phyloP scores from a whole-genome alignment of 2,329 filamentous ascomycete genomes.

The Diatrype stigma region DNA sequence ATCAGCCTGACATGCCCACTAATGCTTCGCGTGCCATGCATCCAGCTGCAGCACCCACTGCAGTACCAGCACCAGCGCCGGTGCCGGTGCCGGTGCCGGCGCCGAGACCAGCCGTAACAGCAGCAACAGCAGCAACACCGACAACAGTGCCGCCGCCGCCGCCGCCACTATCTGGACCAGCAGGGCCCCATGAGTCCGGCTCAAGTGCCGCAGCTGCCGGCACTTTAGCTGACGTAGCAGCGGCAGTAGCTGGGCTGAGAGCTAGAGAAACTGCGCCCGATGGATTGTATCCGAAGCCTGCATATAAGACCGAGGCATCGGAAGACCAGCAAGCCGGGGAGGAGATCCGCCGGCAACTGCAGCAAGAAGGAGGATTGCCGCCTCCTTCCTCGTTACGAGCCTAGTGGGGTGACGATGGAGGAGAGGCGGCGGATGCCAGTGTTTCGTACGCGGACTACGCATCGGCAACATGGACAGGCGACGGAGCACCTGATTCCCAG shows the following conservation, averaged over 20 bases:
- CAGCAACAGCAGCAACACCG: conserved; percentile 1
- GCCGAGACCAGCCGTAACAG: background rate
- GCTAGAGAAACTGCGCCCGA: conserved; percentile 24
- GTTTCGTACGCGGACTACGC: background rate
- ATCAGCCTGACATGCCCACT: conserved; percentile 25
- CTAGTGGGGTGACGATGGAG: conserved; percentile 9
- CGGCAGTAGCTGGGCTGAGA: conserved; percentile 27
- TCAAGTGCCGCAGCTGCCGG: conserved; percentile 22
- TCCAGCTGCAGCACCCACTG: conserved; percentile 6
- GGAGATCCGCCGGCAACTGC: conserved; percentile 52
- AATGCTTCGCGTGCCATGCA: conserved; percentile 20
- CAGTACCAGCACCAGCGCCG: background rate
- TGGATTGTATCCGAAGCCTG: conserved; percentile 20
- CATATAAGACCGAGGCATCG: conserved; percentile 33
- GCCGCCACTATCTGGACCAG: background rate
- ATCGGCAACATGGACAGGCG: background rate
- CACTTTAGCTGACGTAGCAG: conserved; percentile 30
- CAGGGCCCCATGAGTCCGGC: conserved; percentile 9
- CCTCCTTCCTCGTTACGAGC: conserved; percentile 26
- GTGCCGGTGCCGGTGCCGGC: background rate
- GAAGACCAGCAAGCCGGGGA: conserved; percentile 45
- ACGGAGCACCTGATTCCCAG: background rate
- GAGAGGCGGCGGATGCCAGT: background rate
- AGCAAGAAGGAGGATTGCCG: conserved; percentile 33
- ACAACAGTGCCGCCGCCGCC: background rate